phyloP scores from a whole-genome alignment of 2,329 filamentous ascomycete genomes.

The Biscogniauxia marginata region DNA sequence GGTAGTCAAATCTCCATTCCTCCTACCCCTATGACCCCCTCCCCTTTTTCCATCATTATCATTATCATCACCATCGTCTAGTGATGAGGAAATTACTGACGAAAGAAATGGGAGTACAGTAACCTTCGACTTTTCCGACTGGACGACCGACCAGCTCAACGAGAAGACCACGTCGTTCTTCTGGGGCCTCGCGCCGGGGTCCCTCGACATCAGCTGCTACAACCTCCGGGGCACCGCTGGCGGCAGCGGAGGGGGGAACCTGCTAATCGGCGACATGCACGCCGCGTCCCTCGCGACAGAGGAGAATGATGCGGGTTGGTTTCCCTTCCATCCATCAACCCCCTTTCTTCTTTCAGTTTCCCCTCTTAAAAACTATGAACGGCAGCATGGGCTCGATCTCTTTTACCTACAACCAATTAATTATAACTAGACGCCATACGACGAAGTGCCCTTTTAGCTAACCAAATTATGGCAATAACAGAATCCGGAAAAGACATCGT shows the following conservation, averaged over 20 bases:
- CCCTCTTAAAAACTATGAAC: background rate
- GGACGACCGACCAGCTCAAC: conserved; percentile 14
- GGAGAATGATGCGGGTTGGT: conserved; percentile 12
- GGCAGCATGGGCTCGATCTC: too few species aligned
- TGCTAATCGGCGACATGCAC: conserved; percentile 13
- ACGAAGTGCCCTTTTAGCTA: too few species aligned
- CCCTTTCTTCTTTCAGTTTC: background rate
- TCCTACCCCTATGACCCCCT: background rate
- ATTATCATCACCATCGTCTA: background rate
- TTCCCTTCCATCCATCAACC: background rate
- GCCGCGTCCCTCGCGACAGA: conserved; percentile 8
- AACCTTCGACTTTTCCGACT: conserved; percentile 19
- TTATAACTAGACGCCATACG: too few species aligned
- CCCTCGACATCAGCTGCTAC: conserved; percentile 18
- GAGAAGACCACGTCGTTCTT: conserved; percentile 15
- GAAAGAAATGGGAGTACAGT: conserved; percentile 1
- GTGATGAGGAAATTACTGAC: background rate
- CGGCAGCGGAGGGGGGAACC: background rate
- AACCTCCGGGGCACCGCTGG: conserved; percentile 10
- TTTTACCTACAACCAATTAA: background rate
- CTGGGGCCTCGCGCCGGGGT: conserved; percentile 11
- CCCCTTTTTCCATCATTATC: background rate
- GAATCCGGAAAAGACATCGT: conserved; percentile 15
- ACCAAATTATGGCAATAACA: background rate
- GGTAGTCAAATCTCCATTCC: too few species aligned